Evolutionary conservation across 2,329 filamentous ascomycete genomes (phyloP).

Genomic region (Neonectria sp.): DNA sequence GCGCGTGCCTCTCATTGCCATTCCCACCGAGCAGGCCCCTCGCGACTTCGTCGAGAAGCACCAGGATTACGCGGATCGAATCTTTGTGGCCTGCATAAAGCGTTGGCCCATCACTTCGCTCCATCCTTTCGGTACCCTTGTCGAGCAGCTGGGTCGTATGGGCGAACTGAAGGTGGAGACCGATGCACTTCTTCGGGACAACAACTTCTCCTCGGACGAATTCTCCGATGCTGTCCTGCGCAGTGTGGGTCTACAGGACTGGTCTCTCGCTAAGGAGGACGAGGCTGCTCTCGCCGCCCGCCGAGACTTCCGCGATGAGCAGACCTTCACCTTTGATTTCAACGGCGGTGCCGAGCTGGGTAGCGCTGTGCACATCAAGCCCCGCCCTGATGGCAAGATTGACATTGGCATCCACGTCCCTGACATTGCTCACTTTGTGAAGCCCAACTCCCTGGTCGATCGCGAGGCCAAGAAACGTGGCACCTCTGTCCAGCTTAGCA

Average conservation of each 20-base stretch:
- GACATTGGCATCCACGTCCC: slow-evolving; percentile 97
- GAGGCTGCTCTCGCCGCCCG: slow-evolving; percentile 81
- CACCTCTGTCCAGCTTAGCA: slow-evolving; percentile 94
- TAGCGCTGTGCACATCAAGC: slow-evolving; percentile 93
- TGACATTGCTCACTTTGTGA: slow-evolving; percentile 97
- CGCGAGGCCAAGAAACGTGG: slow-evolving; percentile 98
- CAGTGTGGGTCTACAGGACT: slow-evolving; percentile 92
- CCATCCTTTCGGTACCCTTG: slow-evolving; percentile 96
- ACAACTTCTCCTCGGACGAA: slow-evolving; percentile 98
- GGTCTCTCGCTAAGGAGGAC: slow-evolving; percentile 88
- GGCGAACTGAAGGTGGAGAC: slow-evolving; percentile 98
- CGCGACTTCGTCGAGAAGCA: slow-evolving; percentile 99
- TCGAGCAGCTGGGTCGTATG: slow-evolving; percentile 97
- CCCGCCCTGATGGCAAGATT: slow-evolving; percentile 84
- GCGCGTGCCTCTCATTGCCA: slow-evolving; percentile 97
- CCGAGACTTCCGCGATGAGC: slow-evolving; percentile 91
- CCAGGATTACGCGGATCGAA: slow-evolving; percentile 96
- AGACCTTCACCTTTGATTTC: slow-evolving; percentile 92
- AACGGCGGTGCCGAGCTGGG: slow-evolving; percentile 91
- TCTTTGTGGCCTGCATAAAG: slow-evolving; percentile 99
- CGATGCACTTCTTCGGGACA: slow-evolving; percentile 95
- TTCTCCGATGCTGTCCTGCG: slow-evolving; percentile 97
- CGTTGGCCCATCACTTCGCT: slow-evolving; percentile 99
- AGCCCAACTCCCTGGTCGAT: slow-evolving; percentile 94
- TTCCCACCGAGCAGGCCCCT: slow-evolving; percentile 97